These are phyloP conservation scores for Persicaria maculosa DNA, from an alignment of 148 eudicot genomes.

Conservation along the genomic window DNA sequence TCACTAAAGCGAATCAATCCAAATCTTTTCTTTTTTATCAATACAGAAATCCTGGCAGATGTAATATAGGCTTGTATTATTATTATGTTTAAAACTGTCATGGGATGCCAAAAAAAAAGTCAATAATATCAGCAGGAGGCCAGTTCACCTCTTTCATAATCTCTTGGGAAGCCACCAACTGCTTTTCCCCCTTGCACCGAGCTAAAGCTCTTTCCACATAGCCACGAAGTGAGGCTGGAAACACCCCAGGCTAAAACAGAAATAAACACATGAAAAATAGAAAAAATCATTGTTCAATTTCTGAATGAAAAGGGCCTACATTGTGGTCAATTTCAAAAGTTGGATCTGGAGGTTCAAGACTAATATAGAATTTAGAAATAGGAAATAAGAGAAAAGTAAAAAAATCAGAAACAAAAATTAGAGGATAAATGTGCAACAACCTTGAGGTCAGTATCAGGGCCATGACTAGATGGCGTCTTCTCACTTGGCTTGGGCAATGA, in stretches of 20 bases:
- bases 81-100: not conserved
- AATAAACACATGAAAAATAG: not conserved
- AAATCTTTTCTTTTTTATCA: not conserved
- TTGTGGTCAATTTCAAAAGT: not conserved
- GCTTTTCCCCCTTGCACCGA: slow-evolving; percentile 88
- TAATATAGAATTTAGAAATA: not conserved
- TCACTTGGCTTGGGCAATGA: slow-evolving; percentile 49
- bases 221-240: slow-evolving; percentile 87
- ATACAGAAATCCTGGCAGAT: not conserved
- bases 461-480: slow-evolving; percentile 37
- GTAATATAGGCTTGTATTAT: not conserved
- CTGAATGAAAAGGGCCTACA: not conserved
- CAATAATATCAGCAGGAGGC: slow-evolving; percentile 1
- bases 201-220: slow-evolving; percentile 98
- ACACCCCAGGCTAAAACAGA: slow-evolving; percentile 58
- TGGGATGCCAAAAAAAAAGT: not conserved
- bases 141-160: slow-evolving; percentile 72
- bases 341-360: not conserved
- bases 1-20: not conserved
- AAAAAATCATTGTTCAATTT: slow-evolving; percentile 10
- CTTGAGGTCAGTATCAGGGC: slow-evolving; percentile 63
- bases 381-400: not conserved
- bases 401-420: not conserved
- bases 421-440: slow-evolving; percentile 22
- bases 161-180: slow-evolving; percentile 68